Conservation (phyloP, 2,329 filamentous ascomycete genomes). For the Microdochium trichocladiopsis region DNA sequence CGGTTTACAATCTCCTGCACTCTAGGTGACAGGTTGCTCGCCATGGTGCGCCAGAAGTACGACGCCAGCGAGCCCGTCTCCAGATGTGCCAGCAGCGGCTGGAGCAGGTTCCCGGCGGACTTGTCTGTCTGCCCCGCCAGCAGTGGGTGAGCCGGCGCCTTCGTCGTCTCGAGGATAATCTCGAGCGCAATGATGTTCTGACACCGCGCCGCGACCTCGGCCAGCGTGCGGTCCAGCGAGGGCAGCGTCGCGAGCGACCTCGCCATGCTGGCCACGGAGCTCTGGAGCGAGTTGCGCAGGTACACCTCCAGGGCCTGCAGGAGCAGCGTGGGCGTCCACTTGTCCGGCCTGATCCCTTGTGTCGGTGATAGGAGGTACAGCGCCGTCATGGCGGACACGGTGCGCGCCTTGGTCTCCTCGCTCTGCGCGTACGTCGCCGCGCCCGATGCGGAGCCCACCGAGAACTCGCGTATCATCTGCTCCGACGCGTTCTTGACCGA, state of each 20-base stretch:
- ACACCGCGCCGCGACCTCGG: slow-evolving; percentile 76
- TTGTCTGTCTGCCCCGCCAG: slow-evolving; percentile 27
- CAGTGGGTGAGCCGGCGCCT: slow-evolving; percentile 62
- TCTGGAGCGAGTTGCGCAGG: slow-evolving; percentile 72
- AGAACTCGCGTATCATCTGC: slow-evolving; percentile 77
- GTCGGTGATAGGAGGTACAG: slow-evolving; percentile 78
- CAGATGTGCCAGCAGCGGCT: slow-evolving; percentile 66
- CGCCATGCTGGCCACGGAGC: slow-evolving; percentile 67
- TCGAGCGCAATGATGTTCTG: slow-evolving; percentile 90
- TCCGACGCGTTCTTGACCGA: slow-evolving; percentile 68
- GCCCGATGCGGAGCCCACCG: slow-evolving; percentile 49
- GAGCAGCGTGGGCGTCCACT: slow-evolving; percentile 62
- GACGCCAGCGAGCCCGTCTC: slow-evolving; percentile 83
- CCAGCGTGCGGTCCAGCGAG: slow-evolving; percentile 71
- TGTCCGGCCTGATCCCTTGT: slow-evolving; percentile 41
- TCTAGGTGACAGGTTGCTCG: slow-evolving; percentile 64
- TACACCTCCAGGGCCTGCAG: slow-evolving; percentile 74
- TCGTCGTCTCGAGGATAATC: slow-evolving; percentile 62
- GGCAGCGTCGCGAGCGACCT: slow-evolving; percentile 75
- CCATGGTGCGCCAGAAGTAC: slow-evolving; percentile 90
- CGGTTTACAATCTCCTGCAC: slow-evolving; percentile 80
- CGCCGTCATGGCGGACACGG: slow-evolving; percentile 66
- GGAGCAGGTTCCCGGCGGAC: slow-evolving; percentile 49
- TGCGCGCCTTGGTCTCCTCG: slow-evolving; percentile 69
- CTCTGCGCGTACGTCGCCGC: slow-evolving; percentile 53